Conservation (phyloP, 129 eudicot species). For the Flaveria sonorensis region DNA sequence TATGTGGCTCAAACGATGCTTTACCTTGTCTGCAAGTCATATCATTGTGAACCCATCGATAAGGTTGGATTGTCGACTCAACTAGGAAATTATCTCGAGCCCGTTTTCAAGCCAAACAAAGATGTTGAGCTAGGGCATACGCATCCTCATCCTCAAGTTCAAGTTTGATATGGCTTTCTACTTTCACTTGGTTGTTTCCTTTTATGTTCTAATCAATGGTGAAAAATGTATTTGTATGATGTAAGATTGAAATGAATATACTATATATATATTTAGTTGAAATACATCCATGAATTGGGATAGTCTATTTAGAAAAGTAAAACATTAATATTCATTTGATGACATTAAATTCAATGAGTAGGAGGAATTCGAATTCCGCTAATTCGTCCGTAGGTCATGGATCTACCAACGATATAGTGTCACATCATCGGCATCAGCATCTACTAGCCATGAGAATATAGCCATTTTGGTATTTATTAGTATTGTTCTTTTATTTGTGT, state of each 20-base stretch:
- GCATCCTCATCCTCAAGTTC: slow-evolving; percentile 26
- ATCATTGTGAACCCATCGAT: slow-evolving; percentile 40
- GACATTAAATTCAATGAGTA: too few species aligned
- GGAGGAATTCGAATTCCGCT: too few species aligned
- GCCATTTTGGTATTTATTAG: too few species aligned
- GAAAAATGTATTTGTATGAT: slow-evolving; percentile 10
- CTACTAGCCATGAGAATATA: too few species aligned
- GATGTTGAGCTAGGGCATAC: slow-evolving; percentile 43
- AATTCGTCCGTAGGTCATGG: too few species aligned
- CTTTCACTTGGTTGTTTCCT: neutral
- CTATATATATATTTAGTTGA: neutral
- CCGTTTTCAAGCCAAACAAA: slow-evolving; percentile 28
- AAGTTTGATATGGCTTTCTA: slow-evolving; percentile 27
- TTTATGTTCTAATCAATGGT: neutral
- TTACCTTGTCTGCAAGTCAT: slow-evolving; percentile 45
- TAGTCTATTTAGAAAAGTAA: too few species aligned
- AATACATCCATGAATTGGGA: neutral
- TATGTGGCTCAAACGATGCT: slow-evolving; percentile 43
- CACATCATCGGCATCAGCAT: too few species aligned
- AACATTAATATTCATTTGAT: too few species aligned
- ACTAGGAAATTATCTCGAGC: slow-evolving; percentile 39
- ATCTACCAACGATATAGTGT: too few species aligned
- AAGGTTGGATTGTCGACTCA: slow-evolving; percentile 41
- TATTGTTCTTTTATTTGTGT: too few species aligned
- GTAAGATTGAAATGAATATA: slow-evolving; percentile 8